Evolutionary conservation across 2,329 filamentous ascomycete genomes (phyloP).

Genomic region (Pseudogymnoascus verrucosus): DNA sequence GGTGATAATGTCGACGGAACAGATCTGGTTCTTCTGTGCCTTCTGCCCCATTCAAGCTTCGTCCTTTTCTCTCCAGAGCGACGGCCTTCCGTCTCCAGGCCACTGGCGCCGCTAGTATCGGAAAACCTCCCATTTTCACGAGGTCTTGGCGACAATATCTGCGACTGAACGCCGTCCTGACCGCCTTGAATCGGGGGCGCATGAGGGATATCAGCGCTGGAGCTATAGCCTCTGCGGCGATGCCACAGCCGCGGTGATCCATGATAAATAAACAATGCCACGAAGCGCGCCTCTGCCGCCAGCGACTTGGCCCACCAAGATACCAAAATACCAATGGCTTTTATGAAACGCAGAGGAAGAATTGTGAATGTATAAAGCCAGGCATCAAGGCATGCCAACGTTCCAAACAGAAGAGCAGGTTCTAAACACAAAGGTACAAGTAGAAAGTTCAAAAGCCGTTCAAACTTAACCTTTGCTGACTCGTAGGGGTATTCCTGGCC

Average conservation of each 20-base stretch:
- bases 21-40: slow-evolving; percentile 71
- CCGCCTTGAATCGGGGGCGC: background rate
- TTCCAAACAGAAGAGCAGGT: slow-evolving; percentile 77
- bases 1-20: slow-evolving; percentile 76
- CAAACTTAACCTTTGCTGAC: slow-evolving; percentile 84
- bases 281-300: slow-evolving; percentile 61
- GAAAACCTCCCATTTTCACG: background rate
- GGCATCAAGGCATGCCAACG: slow-evolving; percentile 83
- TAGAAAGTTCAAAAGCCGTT: slow-evolving; percentile 83
- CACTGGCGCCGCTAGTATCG: background rate
- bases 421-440: slow-evolving; percentile 76
- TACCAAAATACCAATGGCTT: slow-evolving; percentile 67
- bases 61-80: slow-evolving; percentile 19
- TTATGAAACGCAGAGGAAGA: slow-evolving; percentile 76
- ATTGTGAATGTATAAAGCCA: slow-evolving; percentile 98
- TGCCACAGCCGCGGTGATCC: slow-evolving; percentile 74
- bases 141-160: background rate
- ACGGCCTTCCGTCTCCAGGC: slow-evolving; percentile 18
- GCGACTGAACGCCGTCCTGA: background rate
- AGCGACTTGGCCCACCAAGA: slow-evolving; percentile 72
- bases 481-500: slow-evolving; percentile 67
- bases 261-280: slow-evolving; percentile 69
- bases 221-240: slow-evolving; percentile 41
- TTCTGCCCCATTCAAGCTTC: slow-evolving; percentile 24
- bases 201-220: slow-evolving; percentile 21